These are phyloP conservation scores for Penicillium sp. DNA, from an alignment of 2,329 filamentous ascomycete genomes.

Conservation along the genomic window DNA sequence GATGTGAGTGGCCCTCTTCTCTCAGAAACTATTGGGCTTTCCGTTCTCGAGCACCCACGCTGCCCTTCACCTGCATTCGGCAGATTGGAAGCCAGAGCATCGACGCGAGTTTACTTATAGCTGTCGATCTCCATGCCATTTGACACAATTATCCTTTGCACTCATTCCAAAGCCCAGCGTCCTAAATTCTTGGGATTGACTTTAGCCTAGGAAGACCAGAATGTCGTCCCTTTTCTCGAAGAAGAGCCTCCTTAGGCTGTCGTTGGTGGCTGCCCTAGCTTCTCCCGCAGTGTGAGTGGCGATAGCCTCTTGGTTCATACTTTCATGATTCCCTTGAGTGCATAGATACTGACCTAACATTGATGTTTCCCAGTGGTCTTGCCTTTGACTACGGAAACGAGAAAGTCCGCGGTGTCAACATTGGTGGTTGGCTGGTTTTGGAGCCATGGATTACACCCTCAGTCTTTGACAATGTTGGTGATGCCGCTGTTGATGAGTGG, in stretches of 20 bases:
- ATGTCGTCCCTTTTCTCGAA: constrained; percentile 30
- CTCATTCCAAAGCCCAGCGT: constrained; percentile 26
- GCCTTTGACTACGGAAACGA: constrained; percentile 55
- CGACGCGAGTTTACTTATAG: constrained; percentile 33
- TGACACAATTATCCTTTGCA: constrained; percentile 20
- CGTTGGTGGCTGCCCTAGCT: constrained; percentile 28
- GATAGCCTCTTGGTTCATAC: neutral
- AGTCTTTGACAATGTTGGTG: constrained; percentile 55
- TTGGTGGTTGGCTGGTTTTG: constrained; percentile 66
- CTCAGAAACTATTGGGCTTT: constrained; percentile 6
- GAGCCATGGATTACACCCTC: constrained; percentile 67
- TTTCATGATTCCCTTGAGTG: neutral
- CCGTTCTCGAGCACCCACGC: constrained; percentile 15
- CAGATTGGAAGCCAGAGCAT: constrained; percentile 6
- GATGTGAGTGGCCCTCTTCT: constrained; percentile 11
- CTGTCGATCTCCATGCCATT: constrained; percentile 30
- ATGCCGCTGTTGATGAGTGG: constrained; percentile 60
- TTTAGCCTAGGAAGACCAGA: constrained; percentile 15
- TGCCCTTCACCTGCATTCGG: constrained; percentile 21
- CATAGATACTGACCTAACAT: constrained; percentile 1
- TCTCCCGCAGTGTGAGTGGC: constrained; percentile 28
- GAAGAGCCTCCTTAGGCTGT: constrained; percentile 31
- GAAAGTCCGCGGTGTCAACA: constrained; percentile 65
- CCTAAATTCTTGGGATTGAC: constrained; percentile 33
- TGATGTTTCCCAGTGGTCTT: constrained; percentile 23